Conservation (phyloP, 2,329 filamentous ascomycete species). For the Paramyrothecium roridum region DNA sequence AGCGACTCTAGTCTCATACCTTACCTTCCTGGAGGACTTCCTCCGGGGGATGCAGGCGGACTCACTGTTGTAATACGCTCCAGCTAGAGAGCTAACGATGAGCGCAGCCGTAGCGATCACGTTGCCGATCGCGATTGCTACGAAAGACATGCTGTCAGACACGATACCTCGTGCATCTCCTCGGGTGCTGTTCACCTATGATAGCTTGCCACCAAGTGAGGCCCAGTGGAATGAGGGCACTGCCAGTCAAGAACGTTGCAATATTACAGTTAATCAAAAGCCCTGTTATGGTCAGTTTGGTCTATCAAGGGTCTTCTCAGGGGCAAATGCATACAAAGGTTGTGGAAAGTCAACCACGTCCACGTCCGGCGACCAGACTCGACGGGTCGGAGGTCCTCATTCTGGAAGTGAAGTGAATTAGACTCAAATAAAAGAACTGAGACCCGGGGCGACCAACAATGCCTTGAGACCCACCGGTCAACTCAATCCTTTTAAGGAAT, state of each 20-base stretch:
- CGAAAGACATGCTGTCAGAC: background rate
- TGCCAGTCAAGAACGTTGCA: constrained; percentile 36
- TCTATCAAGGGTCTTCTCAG: too few relatives aligned
- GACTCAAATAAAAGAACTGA: background rate
- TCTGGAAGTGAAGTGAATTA: constrained; percentile 21
- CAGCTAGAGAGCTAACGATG: constrained; percentile 39
- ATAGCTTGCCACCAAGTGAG: constrained; percentile 40
- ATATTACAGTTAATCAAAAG: constrained; percentile 45
- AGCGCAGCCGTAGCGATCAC: constrained; percentile 33
- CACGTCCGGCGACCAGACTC: constrained; percentile 38
- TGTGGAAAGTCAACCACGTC: constrained; percentile 38
- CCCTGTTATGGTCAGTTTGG: constrained; percentile 26
- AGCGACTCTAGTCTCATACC: too few relatives aligned
- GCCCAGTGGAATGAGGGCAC: constrained; percentile 36
- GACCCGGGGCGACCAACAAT: constrained; percentile 18
- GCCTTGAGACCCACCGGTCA: constrained; percentile 27
- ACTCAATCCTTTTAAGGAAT: constrained; percentile 18
- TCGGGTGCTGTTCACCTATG: constrained; percentile 23
- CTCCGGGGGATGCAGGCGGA: background rate
- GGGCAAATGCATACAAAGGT: constrained; percentile 32
- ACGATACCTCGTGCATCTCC: background rate
- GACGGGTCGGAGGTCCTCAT: constrained; percentile 48
- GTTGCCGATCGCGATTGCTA: constrained; percentile 33
- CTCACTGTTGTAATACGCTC: constrained; percentile 37
- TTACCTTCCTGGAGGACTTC: background rate